Percentiles rank a stretch among this genome's conserved stretches.
phyloP scores from a whole-genome alignment of 129 eudicot genomes.

The Heracleum sosnowskyi region DNA sequence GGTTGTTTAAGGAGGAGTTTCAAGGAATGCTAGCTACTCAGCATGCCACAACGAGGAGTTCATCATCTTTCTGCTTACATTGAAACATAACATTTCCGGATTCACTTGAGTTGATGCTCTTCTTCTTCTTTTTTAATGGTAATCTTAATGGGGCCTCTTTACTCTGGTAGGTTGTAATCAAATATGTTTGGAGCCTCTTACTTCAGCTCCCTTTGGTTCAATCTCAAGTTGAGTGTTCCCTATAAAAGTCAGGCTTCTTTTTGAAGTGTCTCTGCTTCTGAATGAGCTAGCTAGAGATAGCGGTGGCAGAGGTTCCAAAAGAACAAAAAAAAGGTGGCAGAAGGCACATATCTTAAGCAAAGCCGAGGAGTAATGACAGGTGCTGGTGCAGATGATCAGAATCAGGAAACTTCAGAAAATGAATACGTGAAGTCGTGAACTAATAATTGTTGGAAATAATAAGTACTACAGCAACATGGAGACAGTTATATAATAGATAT shows the following conservation, averaged over 20 bases:
- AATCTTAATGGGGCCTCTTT: neutral
- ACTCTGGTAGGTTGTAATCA: conserved; percentile 76
- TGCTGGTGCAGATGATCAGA: conserved; percentile 71
- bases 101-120: neutral
- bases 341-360: conserved; percentile 72
- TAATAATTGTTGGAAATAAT: no score
- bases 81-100: neutral
- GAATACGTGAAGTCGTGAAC: no score
- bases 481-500: no score
- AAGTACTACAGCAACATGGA: no score
- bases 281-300: conserved; percentile 59
- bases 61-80: neutral
- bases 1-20: no score
- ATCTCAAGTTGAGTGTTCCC: conserved; percentile 86
- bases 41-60: neutral
- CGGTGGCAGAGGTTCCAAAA: conserved; percentile 42
- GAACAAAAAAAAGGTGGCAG: no score
- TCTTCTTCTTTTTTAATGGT: neutral
- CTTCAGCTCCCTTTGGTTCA: conserved; percentile 71
- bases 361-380: conserved; percentile 83
- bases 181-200: conserved; percentile 76
- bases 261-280: conserved; percentile 64
- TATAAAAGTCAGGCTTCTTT: conserved; percentile 78
- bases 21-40: neutral
- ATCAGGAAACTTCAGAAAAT: no score